Base-by-base conservation (phyloP, 805 yeast species). In the Hyphopichia homilentoma region DNA sequence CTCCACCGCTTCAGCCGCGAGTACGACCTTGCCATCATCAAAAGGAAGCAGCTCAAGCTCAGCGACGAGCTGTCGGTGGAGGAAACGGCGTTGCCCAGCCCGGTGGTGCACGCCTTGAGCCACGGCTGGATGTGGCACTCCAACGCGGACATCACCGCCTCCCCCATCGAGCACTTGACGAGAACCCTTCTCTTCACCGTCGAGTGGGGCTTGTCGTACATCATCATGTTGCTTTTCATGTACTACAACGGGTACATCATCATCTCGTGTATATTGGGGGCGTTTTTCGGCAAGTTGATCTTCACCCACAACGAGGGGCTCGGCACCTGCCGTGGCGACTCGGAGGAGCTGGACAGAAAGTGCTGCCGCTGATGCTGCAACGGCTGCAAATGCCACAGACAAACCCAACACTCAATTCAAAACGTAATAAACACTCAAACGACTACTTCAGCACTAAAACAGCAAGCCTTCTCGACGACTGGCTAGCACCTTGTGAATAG, bases 211-310 rank as follows among this genome's bases (percentile, higher is more conserved):
- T 66, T 74, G 11, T 73, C 80, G 3, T 81, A 80, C 53, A 53
- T 81, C 31, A 73, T 81, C 47, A 81, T 80, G 84, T 67, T 81
- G 61, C 58, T 81, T 45, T 80, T 79, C 62, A 81, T 81, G 87
- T 79, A 80, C 62, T 81, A 77, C 61, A 81, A 80, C 47, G 86
- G 86, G 11, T 80, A 78, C 49, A 65, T 80, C 23, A 73, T 79
- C 38, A 75, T 81, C 36, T 69, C 78, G 7, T 79, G 82, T 54
- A 65, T 79, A 31, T 51, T 79, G 21, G 85, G 84, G 6, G 81
- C 81, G 2, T 54, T 77, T 18, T 47, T 79, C 33, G 85, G 84
- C 2, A 71, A 73, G 50, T 47, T 78, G 21, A 34, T 79, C 17
- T 75, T 79, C 59, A 62, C 71, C 18, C 61, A 63, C 39, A 54